Percentiles rank a stretch among this genome's conserved stretches.
phyloP scores from a whole-genome alignment of 2,329 filamentous ascomycete species.

The Trichophyton simii region DNA sequence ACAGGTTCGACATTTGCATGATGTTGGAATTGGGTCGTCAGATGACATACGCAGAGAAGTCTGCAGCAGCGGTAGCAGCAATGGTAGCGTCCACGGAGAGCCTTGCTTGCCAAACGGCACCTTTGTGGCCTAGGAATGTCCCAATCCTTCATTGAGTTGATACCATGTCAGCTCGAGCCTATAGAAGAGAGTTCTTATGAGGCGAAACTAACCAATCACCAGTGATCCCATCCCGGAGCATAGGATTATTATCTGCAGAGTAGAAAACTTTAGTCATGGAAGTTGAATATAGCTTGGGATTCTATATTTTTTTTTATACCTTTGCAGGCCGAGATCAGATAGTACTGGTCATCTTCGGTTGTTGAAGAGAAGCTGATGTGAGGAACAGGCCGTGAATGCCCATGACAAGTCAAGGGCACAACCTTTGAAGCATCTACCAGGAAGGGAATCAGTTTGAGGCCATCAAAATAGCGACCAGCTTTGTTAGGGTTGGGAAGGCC shows the following conservation, averaged over 20 bases:
- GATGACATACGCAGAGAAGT: conserved; percentile 74
- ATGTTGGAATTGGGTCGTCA: background rate
- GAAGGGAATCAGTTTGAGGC: background rate
- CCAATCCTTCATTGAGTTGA: conserved; percentile 54
- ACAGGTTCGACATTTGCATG: background rate
- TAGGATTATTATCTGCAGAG: conserved; percentile 77
- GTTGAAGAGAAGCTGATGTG: conserved; percentile 81
- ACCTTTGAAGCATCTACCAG: conserved; percentile 14
- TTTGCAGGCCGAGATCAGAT: conserved; percentile 88
- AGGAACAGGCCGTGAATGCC: conserved; percentile 82
- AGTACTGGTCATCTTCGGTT: conserved; percentile 72
- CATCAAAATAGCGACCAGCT: background rate
- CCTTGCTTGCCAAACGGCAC: conserved; percentile 91
- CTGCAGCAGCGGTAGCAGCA: conserved; percentile 85
- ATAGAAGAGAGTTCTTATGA: conserved; percentile 3
- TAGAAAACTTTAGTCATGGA: background rate
- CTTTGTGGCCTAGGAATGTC: conserved; percentile 96
- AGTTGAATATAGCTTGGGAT: background rate
- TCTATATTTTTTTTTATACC: conserved; percentile 40
- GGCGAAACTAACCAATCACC: conserved; percentile 61
- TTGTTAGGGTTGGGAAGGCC: background rate
- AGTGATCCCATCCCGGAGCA: conserved; percentile 91
- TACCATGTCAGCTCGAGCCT: conserved; percentile 3
- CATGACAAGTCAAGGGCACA: conserved; percentile 85
- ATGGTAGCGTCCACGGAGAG: conserved; percentile 77